Evolutionary conservation across 805 yeast genomes (phyloP).

Genomic region (Saccharomycopsis fibuligera): DNA sequence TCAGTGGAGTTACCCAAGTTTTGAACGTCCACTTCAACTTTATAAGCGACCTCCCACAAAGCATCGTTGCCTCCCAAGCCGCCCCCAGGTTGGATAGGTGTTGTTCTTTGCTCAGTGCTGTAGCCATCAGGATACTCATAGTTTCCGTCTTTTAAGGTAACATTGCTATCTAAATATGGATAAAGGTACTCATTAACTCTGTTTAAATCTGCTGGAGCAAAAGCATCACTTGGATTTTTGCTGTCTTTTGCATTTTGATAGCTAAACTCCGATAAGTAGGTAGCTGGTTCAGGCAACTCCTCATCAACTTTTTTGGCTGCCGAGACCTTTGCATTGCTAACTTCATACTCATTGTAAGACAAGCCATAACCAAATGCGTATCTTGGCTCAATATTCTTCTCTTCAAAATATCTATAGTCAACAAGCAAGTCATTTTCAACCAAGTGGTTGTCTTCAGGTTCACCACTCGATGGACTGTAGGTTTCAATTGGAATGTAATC

Average conservation of each 20-base stretch:
- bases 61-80: constrained; percentile 55
- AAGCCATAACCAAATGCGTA: constrained; percentile 59
- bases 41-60: constrained; percentile 45
- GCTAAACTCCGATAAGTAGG: constrained; percentile 36
- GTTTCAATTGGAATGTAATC: constrained; percentile 43
- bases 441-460: constrained; percentile 29
- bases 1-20: constrained; percentile 43
- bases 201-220: constrained; percentile 43
- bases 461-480: constrained; percentile 29
- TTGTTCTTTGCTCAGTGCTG: constrained; percentile 26
- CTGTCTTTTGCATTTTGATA: constrained; percentile 37
- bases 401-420: constrained; percentile 54
- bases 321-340: constrained; percentile 22
- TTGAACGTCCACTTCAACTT: constrained; percentile 39
- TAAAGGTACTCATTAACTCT: constrained; percentile 49
- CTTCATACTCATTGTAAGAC: constrained; percentile 41
- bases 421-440: constrained; percentile 30
- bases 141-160: constrained; percentile 25
- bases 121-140: constrained; percentile 34
- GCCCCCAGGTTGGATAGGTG: constrained; percentile 35
- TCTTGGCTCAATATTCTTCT: constrained; percentile 47
- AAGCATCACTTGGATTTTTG: constrained; percentile 47
- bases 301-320: constrained; percentile 35
- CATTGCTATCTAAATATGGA: constrained; percentile 36
- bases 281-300: constrained; percentile 36